These are phyloP conservation scores for Smithsoniella earleae DNA, from an alignment of 163 green algal species.

Conservation along the genomic window DNA sequence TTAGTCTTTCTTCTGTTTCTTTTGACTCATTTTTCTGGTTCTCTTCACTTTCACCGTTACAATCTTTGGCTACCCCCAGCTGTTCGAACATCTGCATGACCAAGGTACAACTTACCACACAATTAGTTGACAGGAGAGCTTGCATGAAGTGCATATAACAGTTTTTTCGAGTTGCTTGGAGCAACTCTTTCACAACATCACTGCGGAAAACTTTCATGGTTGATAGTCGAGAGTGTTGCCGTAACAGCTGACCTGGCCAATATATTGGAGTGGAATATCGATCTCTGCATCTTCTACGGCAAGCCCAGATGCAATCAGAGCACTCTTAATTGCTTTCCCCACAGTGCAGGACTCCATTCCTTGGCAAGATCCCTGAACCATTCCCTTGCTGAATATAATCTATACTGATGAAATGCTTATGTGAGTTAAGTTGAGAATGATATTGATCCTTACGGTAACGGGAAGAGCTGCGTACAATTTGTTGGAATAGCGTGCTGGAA, in stretches of 20 bases:
- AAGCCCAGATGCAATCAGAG: neutral
- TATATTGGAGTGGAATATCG: neutral
- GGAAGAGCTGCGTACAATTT: neutral
- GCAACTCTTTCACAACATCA: neutral
- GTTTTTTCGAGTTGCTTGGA: neutral
- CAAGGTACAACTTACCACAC: neutral
- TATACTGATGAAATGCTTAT: neutral
- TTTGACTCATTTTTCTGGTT: no score
- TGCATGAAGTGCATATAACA: no score
- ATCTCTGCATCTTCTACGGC: conserved; percentile 16
- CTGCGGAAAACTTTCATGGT: no score
- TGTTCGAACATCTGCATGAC: neutral
- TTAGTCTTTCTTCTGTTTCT: no score
- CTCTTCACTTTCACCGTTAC: no score
- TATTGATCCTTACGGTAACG: neutral
- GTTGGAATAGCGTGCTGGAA: conserved; percentile 1
- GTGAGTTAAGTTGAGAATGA: neutral
- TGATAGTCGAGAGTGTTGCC: no score
- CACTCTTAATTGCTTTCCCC: neutral
- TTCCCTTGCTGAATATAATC: no score
- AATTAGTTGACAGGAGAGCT: no score
- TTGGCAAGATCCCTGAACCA: neutral
- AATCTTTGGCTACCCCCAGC: neutral
- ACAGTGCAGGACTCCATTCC: neutral
- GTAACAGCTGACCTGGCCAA: neutral